Evolutionary conservation across 75 land plant genomes (phyloP), one percentile per base, ranked within the genome.

Genomic region (Chamaecyparis obtusa): DNA sequence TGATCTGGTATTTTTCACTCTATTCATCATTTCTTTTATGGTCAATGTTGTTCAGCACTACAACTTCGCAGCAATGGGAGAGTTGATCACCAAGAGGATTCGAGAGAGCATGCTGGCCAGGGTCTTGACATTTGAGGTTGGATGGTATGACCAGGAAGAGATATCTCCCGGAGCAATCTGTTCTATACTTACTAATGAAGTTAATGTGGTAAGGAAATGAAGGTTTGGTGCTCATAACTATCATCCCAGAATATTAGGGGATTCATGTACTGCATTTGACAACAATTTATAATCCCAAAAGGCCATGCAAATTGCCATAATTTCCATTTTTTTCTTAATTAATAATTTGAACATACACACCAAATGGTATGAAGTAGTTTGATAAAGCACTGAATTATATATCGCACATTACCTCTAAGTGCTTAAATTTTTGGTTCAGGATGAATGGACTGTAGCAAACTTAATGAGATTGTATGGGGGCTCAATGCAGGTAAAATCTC

Each of bases 111-210:
- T 95, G 91, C 91, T 95, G 14, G 91, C 88, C 36, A 94, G 92
- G 79, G 93, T 97, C 80, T 88, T 97, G 78, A 90, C 90, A 5
- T 93, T 94, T 78, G 99, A 97, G 86, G 80, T 93, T 9, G 96
- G 94, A 39, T 97, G 99, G 99, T 97, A 93, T 64, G 99, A 97
- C 83, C 93, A 92, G n/a, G 95, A 95, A 30, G 77, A 90, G 57
- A 93, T 96, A 86, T 91, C 94, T 0, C 94, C 95, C 64, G 96
- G 95, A 0, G 93, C 93, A 3, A 39, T 97, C 9, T 92, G 92
- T 83, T 89, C 95, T 2, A 88, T 92, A 27, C 87, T 94, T 21
- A 88, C 91, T 32, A 86, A 88, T 9, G 94, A 93, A 49, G 92
- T 94, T 11, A 88, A 85, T 46, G 83, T 89, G 89, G 95, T 93